Percentiles rank a stretch among this genome's conserved stretches.
These are phyloP conservation scores for Scedosporium dehoogii DNA, from an alignment of 2,329 filamentous ascomycete genomes.

Conservation along the genomic window DNA sequence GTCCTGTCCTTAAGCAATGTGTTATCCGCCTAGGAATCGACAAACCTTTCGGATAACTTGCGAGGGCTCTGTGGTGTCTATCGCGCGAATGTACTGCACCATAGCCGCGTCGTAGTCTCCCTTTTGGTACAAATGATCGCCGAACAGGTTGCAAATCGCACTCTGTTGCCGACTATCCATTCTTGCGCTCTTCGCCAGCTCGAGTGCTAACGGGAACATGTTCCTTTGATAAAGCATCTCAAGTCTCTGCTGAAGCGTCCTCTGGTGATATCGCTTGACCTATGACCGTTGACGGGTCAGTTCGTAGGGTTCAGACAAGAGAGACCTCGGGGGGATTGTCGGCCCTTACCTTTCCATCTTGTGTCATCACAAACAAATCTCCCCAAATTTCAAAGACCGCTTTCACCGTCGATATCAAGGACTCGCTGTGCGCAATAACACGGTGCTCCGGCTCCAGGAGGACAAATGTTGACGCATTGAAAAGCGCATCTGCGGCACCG, in stretches of 20 bases:
- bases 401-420: slow-evolving; percentile 70
- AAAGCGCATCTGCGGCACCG: slow-evolving; percentile 63
- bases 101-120: slow-evolving; percentile 97
- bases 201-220: slow-evolving; percentile 83
- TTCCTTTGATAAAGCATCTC: slow-evolving; percentile 93
- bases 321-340: too few species aligned
- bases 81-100: slow-evolving; percentile 94
- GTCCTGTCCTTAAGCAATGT: background rate
- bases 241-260: slow-evolving; percentile 77
- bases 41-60: slow-evolving; percentile 84
- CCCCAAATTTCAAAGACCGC: slow-evolving; percentile 81
- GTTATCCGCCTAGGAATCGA: background rate
- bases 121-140: slow-evolving; percentile 89
- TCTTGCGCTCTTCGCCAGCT: slow-evolving; percentile 80
- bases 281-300: slow-evolving; percentile 22
- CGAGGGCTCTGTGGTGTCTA: slow-evolving; percentile 91
- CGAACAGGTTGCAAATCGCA: slow-evolving; percentile 84
- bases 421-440: slow-evolving; percentile 82
- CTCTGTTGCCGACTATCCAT: slow-evolving; percentile 76
- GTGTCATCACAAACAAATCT: slow-evolving; percentile 78
- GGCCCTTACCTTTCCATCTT: slow-evolving; percentile 74
- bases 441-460: slow-evolving; percentile 86
- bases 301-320: background rate
- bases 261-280: slow-evolving; percentile 85
- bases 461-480: slow-evolving; percentile 80